Evolutionary conservation across 2,329 filamentous ascomycete species (phyloP).

Genomic region (Pestalotiopsis sp.): DNA sequence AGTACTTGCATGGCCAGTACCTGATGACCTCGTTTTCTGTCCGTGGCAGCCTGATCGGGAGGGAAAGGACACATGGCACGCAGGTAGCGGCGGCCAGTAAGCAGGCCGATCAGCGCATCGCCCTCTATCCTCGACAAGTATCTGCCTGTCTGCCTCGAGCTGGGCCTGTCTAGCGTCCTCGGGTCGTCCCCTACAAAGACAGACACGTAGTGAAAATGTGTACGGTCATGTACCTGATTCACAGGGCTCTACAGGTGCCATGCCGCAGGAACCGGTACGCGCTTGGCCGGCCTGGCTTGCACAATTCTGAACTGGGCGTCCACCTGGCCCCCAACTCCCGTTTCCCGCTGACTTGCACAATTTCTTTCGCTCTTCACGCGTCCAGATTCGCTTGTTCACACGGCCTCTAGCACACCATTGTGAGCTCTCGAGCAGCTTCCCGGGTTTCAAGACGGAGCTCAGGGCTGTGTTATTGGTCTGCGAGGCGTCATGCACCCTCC

Average conservation of each 20-base stretch:
- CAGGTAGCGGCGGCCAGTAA: slow-evolving; percentile 23
- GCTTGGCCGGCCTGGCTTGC: background rate
- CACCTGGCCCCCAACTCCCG: no score
- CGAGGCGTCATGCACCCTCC: slow-evolving; percentile 38
- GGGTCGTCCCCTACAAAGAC: background rate
- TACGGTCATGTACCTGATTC: background rate
- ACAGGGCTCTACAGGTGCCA: background rate
- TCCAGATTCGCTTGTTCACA: slow-evolving; percentile 9
- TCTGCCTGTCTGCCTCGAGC: background rate
- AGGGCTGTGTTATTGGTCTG: slow-evolving; percentile 29
- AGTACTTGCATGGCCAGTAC: slow-evolving; percentile 20
- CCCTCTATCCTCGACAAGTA: slow-evolving; percentile 24
- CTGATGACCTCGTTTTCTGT: slow-evolving; percentile 19
- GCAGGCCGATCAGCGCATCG: slow-evolving; percentile 23
- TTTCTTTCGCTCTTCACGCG: slow-evolving; percentile 3
- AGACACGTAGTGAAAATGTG: slow-evolving; percentile 14
- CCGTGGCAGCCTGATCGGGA: slow-evolving; percentile 12
- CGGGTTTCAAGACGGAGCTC: slow-evolving; percentile 35
- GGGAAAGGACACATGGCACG: slow-evolving; percentile 17
- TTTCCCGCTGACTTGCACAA: slow-evolving; percentile 13
- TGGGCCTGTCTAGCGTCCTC: slow-evolving; percentile 7
- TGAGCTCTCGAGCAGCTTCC: slow-evolving; percentile 37
- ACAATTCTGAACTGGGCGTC: no score
- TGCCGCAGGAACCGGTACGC: slow-evolving; percentile 1
- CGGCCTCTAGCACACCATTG: slow-evolving; percentile 11